phyloP scores from a whole-genome alignment of 2,329 filamentous ascomycete genomes.

The Cytospora schulzeri region DNA sequence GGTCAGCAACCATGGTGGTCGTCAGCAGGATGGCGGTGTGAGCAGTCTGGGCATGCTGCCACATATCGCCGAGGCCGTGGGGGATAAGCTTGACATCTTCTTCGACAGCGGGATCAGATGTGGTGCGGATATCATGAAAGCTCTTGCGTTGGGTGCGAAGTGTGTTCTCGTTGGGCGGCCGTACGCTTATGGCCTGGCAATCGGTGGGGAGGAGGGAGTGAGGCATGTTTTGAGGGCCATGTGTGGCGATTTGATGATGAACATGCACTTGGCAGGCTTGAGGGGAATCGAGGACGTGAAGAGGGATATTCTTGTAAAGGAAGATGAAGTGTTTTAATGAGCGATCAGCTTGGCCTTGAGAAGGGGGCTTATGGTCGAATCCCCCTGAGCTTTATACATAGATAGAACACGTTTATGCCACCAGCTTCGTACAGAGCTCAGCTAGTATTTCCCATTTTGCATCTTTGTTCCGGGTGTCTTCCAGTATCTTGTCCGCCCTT shows the following conservation, averaged over 20 bases:
- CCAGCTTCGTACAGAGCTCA: neutral
- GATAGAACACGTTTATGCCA: neutral
- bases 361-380: too few relatives aligned
- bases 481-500: neutral
- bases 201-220: constrained; percentile 25
- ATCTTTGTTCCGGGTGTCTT: neutral
- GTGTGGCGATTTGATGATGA: constrained; percentile 24
- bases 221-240: constrained; percentile 23
- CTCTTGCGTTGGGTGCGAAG: constrained; percentile 64
- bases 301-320: constrained; percentile 21
- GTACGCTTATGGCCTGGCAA: constrained; percentile 24
- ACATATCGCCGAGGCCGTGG: constrained; percentile 50
- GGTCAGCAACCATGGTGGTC: constrained; percentile 70
- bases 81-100: constrained; percentile 61
- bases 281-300: constrained; percentile 17
- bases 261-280: constrained; percentile 23
- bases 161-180: constrained; percentile 63
- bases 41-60: constrained; percentile 25
- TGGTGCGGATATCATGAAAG: constrained; percentile 69
- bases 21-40: constrained; percentile 26
- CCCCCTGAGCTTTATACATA: too few relatives aligned
- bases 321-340: constrained; percentile 7
- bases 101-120: constrained; percentile 67
- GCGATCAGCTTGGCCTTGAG: neutral
- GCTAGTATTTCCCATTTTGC: neutral